These are phyloP conservation scores for Hypomyces perniciosus DNA, from an alignment of 2,329 filamentous ascomycete genomes.

Conservation along the genomic window DNA sequence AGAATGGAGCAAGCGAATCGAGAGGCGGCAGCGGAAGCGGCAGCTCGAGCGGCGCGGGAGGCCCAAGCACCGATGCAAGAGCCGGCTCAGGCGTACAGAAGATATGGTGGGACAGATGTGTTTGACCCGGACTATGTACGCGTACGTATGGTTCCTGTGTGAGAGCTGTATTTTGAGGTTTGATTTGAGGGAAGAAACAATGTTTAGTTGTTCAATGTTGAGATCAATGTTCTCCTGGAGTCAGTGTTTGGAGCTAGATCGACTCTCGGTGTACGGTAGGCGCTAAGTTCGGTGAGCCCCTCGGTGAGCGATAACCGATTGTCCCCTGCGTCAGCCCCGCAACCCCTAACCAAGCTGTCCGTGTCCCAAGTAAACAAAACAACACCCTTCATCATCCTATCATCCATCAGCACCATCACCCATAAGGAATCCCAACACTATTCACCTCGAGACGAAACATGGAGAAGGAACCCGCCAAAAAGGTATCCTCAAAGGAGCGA, in stretches of 20 bases:
- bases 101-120: neutral
- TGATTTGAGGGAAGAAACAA: no score
- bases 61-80: neutral
- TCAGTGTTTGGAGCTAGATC: no score
- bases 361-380: constrained; percentile 1
- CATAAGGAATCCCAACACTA: neutral
- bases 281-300: neutral
- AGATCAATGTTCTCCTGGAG: no score
- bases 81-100: neutral
- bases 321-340: neutral
- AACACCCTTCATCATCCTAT: neutral
- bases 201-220: no score
- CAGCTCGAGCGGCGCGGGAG: neutral
- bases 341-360: neutral
- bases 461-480: constrained; percentile 1
- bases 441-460: neutral
- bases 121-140: neutral
- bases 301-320: neutral
- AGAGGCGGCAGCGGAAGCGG: neutral
- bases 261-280: neutral
- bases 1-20: constrained; percentile 3
- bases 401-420: neutral
- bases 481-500: constrained; percentile 4
- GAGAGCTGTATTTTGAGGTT: no score
- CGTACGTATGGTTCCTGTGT: no score